Evolutionary conservation across 1,139 yeast genomes (phyloP).

Genomic region (Hanseniaspora sp.): DNA sequence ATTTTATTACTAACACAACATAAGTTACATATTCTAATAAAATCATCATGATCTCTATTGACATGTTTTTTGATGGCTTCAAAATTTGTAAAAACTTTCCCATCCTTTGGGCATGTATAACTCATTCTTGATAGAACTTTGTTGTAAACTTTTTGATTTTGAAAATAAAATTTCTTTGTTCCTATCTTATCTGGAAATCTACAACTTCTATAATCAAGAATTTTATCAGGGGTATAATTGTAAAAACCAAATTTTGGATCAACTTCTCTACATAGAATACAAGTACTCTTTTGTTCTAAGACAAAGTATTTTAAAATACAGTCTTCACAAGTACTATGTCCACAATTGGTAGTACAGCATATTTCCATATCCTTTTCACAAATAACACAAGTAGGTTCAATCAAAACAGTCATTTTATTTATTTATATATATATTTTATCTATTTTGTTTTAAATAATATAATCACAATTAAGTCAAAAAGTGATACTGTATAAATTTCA

Average conservation of each 20-base stretch:
- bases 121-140: conserved; percentile 44
- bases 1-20: conserved; percentile 69
- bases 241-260: conserved; percentile 14
- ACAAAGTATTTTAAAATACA: conserved; percentile 81
- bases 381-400: conserved; percentile 46
- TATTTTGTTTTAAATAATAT: too few relatives aligned
- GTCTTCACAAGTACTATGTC: conserved; percentile 69
- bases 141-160: conserved; percentile 35
- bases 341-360: conserved; percentile 70
- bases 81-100: conserved; percentile 36
- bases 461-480: too few relatives aligned
- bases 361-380: conserved; percentile 63
- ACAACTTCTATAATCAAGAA: conserved; percentile 47
- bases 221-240: conserved; percentile 30
- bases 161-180: conserved; percentile 36
- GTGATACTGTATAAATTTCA: neutral
- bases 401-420: neutral
- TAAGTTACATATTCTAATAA: conserved; percentile 52
- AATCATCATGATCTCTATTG: conserved; percentile 43
- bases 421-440: too few relatives aligned
- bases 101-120: conserved; percentile 43
- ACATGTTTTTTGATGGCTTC: conserved; percentile 57
- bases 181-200: conserved; percentile 34
- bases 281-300: conserved; percentile 56
- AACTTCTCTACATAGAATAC: conserved; percentile 63